Evolutionary conservation across 2,329 filamentous ascomycete species (phyloP), one percentile per base, ranked within the genome.

Genomic region (Clonostachys rosea): DNA sequence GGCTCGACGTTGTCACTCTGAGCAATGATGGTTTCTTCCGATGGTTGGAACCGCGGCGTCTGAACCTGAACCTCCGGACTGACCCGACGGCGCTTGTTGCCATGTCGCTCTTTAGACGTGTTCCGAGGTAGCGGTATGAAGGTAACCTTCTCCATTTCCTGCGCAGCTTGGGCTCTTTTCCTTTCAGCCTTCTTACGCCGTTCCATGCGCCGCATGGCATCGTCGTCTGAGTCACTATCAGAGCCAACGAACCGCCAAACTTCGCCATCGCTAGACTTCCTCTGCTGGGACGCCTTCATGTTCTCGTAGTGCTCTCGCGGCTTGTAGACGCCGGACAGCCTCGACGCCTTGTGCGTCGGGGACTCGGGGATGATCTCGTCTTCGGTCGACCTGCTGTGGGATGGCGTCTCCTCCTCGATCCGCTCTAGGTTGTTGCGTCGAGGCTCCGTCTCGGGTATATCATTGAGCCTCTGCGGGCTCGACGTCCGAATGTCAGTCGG

Each of bases 231-330:
- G 24, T 70, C 66, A 12, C 65, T 64, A 2, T 63, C 64, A 0
- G 56, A 58, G 5, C 58, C 59, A 3, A 60, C 41, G 20, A 49
- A 24, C 11, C 33, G n/a, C 16, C 41, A 44, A 1, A 37, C n/a
- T 11, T 34, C 12, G 13, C 43, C 34, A 16, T 16, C 57, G 56
- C 16, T 49, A 54, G 1, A 50, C 42, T 66, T 66, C 34, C 70
- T 62, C 52, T 73, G 66, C 43, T 76, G 74, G 0, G 74, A 76
- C 43, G 69, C 62, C 40, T 64, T 61, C 69, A 74, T 70, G 2
- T 69, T 67, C 50, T 73, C 71, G 47, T 76, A 77, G 17, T 67
- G 62, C 5, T 59, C 59, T 40, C 69, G 62, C 1, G 70, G 72
- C n/a, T 60, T 59, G 17, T 52, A 59, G 5, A 47, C 52, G 10